These are phyloP conservation scores for Colletotrichum destructivum DNA, from an alignment of 2,329 filamentous ascomycete species.

Conservation along the genomic window DNA sequence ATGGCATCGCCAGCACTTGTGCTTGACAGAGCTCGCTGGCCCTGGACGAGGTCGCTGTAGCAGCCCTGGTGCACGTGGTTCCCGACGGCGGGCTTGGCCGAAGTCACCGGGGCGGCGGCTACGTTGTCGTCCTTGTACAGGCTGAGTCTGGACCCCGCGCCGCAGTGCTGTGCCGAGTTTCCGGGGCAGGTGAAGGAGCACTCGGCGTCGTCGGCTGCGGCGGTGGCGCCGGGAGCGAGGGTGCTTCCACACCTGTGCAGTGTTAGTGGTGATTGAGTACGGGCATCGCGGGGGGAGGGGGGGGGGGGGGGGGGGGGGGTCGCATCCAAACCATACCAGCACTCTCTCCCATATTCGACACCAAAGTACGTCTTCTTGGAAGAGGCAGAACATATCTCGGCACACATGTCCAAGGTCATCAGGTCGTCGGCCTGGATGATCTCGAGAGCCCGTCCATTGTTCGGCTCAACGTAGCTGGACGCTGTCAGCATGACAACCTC, in stretches of 20 bases:
- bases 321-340: not conserved
- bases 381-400: slow-evolving; percentile 48
- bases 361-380: slow-evolving; percentile 49
- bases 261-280: not conserved
- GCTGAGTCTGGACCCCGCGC: slow-evolving; percentile 33
- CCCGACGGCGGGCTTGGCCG: slow-evolving; percentile 43
- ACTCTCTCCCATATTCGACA: slow-evolving; percentile 56
- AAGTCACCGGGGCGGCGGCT: not conserved
- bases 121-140: slow-evolving; percentile 39
- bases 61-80: slow-evolving; percentile 53
- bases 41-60: slow-evolving; percentile 51
- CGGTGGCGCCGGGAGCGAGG: not conserved
- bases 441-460: slow-evolving; percentile 49
- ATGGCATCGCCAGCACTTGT: slow-evolving; percentile 50
- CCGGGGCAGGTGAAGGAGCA: slow-evolving; percentile 27
- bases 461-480: slow-evolving; percentile 48
- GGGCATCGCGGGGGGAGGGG: too few species aligned
- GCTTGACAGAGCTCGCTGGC: slow-evolving; percentile 49
- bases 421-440: slow-evolving; percentile 47
- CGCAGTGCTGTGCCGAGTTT: slow-evolving; percentile 20
- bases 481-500: not conserved
- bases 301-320: too few species aligned
- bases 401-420: slow-evolving; percentile 54
- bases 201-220: not conserved
- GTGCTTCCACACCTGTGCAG: not conserved